Percentiles rank a stretch among this genome's conserved stretches.
Conservation (phyloP, 257 asterid species). For the Henckelia pumila region DNA sequence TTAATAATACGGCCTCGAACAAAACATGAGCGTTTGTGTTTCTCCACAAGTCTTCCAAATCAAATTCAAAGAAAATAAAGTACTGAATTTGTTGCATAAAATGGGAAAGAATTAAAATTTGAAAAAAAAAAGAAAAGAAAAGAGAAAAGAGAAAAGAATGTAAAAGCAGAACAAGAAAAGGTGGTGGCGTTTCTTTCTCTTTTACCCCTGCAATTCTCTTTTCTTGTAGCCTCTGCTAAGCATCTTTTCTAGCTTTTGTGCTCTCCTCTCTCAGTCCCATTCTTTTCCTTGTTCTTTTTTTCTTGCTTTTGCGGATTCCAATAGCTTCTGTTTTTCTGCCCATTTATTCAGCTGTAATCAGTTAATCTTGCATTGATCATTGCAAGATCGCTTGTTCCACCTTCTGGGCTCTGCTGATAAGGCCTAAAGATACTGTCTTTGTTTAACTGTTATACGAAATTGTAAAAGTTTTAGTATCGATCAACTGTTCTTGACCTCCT, state of each 20-base stretch:
- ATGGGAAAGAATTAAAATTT: conserved; percentile 17
- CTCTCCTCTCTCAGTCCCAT: conserved; percentile 42
- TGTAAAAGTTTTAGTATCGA: not conserved
- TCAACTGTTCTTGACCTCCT: not conserved
- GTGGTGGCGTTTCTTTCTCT: conserved; percentile 31
- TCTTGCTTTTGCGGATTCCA: conserved; percentile 43
- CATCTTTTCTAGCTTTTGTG: conserved; percentile 53
- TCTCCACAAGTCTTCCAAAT: conserved; percentile 37
- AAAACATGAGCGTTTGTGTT: conserved; percentile 21
- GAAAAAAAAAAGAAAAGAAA: conserved; percentile 13
- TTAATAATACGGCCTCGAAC: conserved; percentile 45
- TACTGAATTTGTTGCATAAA: conserved; percentile 22
- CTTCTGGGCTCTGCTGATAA: conserved; percentile 42
- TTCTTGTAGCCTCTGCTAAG: conserved; percentile 65
- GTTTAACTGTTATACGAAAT: conserved; percentile 9
- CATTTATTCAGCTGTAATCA: conserved; percentile 41
- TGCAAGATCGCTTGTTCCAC: conserved; percentile 32
- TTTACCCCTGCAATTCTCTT: conserved; percentile 41
- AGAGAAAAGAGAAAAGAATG: conserved; percentile 20
- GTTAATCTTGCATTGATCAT: conserved; percentile 45
- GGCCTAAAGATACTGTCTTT: conserved; percentile 32
- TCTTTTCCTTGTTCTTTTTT: conserved; percentile 33
- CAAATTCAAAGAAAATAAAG: conserved; percentile 18
- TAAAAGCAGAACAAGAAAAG: conserved; percentile 42
- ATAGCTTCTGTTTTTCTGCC: conserved; percentile 33